Evolutionary conservation across 345 rosid species (phyloP), one percentile per base, ranked within the genome.

Genomic region (Citrus mangshanensis): DNA sequence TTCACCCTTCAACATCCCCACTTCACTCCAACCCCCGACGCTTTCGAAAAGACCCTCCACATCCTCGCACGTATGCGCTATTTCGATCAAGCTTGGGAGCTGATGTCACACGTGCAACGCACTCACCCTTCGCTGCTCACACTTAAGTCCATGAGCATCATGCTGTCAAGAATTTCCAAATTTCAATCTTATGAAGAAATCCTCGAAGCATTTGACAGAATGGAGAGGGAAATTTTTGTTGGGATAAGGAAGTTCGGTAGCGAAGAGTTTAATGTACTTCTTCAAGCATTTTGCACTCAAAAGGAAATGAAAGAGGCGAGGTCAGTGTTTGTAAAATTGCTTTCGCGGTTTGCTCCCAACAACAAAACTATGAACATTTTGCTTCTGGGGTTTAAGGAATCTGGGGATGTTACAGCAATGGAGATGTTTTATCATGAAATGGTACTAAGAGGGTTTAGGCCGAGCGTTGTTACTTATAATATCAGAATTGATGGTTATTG

Each of bases 11-110:
- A 49, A 42, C 82, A 76, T 80, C 67, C 88, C 38, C 87, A 81
- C n/a, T 78, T 56, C 5, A 25, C 74, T 80, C 92, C 95, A 9
- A 90, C 86, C 27, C 71, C 89, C 0, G 91, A 86, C 78, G 87
- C 99, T 21, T 92, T 95, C 35, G 99, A 93, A 68, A 93, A 90
- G 82, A 89, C 97, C 4, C 91, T 95, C 49, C 98, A 95, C 81
- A 89, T 93, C 34, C 95, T 95, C 64, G 70, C 86, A 1, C 82
- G 97, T 58, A 95, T 93, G 98, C 87, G 97, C 10, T 95, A 92
- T 73, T 90, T 95, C 68, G 95, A 91, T 79, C 86, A 91, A 76
- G 99, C 95, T 22, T 93, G 98, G 99, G 91, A 81, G 30, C 83
- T 95, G 76, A 90, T 93, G 96, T 81, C 70, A 27, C 89, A 91